Evolutionary conservation across 208 protist species (phyloP), one percentile per base, ranked within the genome.

Genomic region (Vickermania spadyakhi): DNA sequence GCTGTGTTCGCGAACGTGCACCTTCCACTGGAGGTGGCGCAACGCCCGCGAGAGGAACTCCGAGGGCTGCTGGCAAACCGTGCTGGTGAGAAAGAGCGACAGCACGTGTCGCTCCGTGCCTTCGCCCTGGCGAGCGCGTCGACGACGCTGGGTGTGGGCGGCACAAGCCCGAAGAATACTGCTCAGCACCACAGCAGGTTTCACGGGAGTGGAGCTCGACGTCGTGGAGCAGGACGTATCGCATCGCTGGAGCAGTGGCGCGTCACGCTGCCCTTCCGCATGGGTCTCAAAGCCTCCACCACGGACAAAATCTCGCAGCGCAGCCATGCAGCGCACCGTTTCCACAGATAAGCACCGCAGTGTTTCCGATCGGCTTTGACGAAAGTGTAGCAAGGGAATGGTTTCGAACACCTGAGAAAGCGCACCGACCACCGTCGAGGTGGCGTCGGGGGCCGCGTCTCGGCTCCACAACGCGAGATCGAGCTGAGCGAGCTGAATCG

Each of bases 91-190:
- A 64, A 84, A 93, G 2, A 96, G 76, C 2, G 75, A 85, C 55
- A 96, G 94, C 57, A 96, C 63, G 61, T 96, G 91, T 5, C 89
- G 73, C 50, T 95, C 91, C 22, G 93, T 71, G 52, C 86, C 90
- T 2, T 66, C 61, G n/a, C 91, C 91, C 1, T 72, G 62, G 55
- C 84, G 75, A 1, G 84, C 86, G 63, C 83, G 73, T 52, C 77
- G 79, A 58, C 73, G 77, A 7, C 45, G 49, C n/a, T 52, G 49
- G 59, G 79, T 69, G 72, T 96, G 89, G 11, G 29, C 13, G 29
- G 77, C 74, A 60, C 75, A 87, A 26, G 89, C 83, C 0, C 72
- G 59, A 14, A 96, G 71, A 52, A 91, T 58, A 23, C 57, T 52
- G 0, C 70, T 25, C 49, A 62, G 63, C 52, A 81, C 72, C 58